These are phyloP conservation scores for Tubosaeta brunneosetosa DNA, from an alignment of 768 basidiomycete species.

Conservation along the genomic window DNA sequence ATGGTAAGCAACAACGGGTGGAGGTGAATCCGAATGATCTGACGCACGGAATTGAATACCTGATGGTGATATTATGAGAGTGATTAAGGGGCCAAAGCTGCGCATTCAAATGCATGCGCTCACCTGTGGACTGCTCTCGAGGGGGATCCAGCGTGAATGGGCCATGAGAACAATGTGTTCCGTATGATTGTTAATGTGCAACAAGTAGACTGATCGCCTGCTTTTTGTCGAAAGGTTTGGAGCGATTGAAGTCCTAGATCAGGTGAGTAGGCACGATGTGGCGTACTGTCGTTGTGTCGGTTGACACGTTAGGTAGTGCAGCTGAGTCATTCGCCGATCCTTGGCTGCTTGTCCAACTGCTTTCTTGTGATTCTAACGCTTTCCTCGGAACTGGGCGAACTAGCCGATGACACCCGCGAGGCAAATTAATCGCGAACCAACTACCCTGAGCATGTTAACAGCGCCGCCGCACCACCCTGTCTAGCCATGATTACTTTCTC, in stretches of 20 bases:
- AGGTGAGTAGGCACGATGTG: not conserved
- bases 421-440: too few relatives aligned
- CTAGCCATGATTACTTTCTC: too few relatives aligned
- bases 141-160: conserved; percentile 61
- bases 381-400: too few relatives aligned
- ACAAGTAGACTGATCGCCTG: too few relatives aligned
- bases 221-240: not conserved
- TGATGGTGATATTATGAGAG: not conserved
- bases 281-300: too few relatives aligned
- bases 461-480: too few relatives aligned
- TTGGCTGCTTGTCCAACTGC: too few relatives aligned
- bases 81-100: conserved; percentile 5
- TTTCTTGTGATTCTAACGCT: too few relatives aligned
- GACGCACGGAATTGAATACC: conserved; percentile 31
- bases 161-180: conserved; percentile 12
- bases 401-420: too few relatives aligned
- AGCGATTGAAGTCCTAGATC: not conserved
- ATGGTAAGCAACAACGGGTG: not conserved
- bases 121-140: conserved; percentile 71
- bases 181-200: not conserved
- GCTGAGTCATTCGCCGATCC: too few relatives aligned
- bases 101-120: not conserved
- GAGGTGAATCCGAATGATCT: not conserved
- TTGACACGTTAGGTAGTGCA: too few relatives aligned
- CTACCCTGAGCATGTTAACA: too few relatives aligned